Evolutionary conservation across 2,329 filamentous ascomycete species (phyloP), one percentile per base, ranked within the genome.

Genomic region (Colletotrichum falcatum): DNA sequence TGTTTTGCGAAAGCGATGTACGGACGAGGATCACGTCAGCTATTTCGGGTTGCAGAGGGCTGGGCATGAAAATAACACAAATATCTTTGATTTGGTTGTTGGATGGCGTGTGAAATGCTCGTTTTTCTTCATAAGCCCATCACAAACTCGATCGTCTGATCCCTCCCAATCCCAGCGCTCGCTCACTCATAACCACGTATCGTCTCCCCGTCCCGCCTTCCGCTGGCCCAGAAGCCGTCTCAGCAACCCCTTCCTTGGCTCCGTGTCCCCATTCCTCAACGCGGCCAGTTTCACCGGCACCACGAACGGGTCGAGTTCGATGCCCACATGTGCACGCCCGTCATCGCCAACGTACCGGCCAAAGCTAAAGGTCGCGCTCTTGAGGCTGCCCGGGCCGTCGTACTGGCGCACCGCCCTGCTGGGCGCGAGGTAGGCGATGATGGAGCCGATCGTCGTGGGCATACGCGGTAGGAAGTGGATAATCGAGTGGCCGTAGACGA

Each of bases 281-380:
- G 61, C 65, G 1, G 33, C 61, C 0, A 65, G 69, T 62, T 70
- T 67, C 18, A 79, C 46, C 0, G 75, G 75, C 3, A 80, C 79
- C 0, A 87, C 81, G 62, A 83, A 82, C 0, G 84, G 83, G 30
- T 83, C 79, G 30, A 81, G 75, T 42, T 90, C 88, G 53, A 90
- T 84, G 0, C 88, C 88, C 0, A 86, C 70, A 65, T 89, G 85
- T 0, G 78, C 76, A 1, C 53, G 66, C 0, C 85, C 83, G 72
- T 89, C 87, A 0, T 73, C 74, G 0, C 86, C 87, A 1, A 86
- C 65, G 64, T 82, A 89, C 1, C 78, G 79, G 0, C 88, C 87
- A 72, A 85, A 90, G 1, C 83, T 84, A 63, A 85, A 85, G 0
- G 77, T 90, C 84, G 0, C 88, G 88, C 0, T 86, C 69, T 66